Conservation (phyloP, 2,329 filamentous ascomycete species). For the Leptographium radiaticola region DNA sequence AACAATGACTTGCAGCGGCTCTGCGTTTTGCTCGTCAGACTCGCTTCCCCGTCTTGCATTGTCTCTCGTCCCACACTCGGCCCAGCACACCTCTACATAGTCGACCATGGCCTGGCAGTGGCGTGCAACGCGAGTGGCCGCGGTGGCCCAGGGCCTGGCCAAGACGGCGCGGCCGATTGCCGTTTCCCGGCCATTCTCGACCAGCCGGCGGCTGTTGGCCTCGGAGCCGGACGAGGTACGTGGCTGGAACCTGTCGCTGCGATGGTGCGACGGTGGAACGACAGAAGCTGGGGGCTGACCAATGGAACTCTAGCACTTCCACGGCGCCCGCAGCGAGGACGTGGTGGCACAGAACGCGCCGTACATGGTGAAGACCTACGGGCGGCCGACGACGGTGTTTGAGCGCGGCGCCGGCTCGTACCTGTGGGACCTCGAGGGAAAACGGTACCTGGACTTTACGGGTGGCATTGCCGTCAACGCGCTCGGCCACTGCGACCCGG, state of each 20-base stretch:
- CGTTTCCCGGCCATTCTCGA: neutral
- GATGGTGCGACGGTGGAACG: too few species aligned
- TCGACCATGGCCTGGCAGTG: conserved; percentile 8
- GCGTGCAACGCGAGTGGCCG: conserved; percentile 5
- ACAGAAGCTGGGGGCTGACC: neutral
- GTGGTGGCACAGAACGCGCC: conserved; percentile 64
- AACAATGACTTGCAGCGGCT: neutral
- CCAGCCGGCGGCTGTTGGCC: neutral
- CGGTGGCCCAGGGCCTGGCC: conserved; percentile 4
- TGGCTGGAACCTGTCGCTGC: neutral
- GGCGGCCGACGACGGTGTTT: conserved; percentile 81
- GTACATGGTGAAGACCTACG: conserved; percentile 94
- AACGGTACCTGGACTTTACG: conserved; percentile 87
- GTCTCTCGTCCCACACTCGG: neutral
- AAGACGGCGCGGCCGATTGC: neutral
- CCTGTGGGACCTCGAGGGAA: conserved; percentile 80
- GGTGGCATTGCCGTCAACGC: conserved; percentile 92
- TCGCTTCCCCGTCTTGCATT: neutral
- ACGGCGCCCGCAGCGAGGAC: conserved; percentile 39
- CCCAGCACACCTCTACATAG: too few species aligned
- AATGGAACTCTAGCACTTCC: neutral
- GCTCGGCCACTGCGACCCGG: conserved; percentile 78
- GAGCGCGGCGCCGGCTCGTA: conserved; percentile 77
- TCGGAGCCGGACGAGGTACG: conserved; percentile 2
- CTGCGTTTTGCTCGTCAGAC: neutral